Conservation (phyloP, 163 green algal species). For the Prototheca wickerhamii region DNA sequence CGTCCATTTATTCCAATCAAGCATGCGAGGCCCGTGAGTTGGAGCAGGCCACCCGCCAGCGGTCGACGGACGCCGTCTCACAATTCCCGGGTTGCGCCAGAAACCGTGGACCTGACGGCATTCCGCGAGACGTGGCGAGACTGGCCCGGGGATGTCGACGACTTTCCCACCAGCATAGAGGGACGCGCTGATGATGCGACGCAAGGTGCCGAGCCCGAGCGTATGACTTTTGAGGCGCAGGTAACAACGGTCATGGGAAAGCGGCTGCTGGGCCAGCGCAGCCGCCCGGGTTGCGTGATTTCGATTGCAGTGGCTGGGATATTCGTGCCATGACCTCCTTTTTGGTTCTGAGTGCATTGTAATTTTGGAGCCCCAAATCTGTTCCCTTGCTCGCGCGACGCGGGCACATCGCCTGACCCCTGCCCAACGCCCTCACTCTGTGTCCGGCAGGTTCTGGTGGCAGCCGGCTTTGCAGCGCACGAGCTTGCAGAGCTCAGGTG, state of each 20-base stretch:
- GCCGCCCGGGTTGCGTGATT: too few species aligned
- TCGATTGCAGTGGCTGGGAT: too few species aligned
- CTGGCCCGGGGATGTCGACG: not conserved
- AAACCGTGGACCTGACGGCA: not conserved
- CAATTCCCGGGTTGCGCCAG: not conserved
- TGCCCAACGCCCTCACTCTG: not conserved
- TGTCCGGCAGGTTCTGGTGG: not conserved
- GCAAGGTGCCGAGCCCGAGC: not conserved
- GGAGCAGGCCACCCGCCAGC: too few species aligned
- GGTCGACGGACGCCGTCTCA: too few species aligned
- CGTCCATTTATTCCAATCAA: too few species aligned
- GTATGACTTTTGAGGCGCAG: not conserved
- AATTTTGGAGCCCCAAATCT: not conserved
- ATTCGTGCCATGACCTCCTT: too few species aligned
- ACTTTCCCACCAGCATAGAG: not conserved
- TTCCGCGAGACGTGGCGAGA: not conserved
- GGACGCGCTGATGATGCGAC: not conserved
- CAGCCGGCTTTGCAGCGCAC: not conserved
- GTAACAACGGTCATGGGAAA: not conserved
- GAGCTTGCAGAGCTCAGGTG: not conserved
- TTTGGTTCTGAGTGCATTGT: too few species aligned
- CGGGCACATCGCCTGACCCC: not conserved
- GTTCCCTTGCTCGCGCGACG: not conserved
- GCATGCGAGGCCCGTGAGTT: too few species aligned
- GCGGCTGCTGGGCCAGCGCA: not conserved